A percentile compares a stretch with the other conserved stretches of the same genome.
phyloP scores from a whole-genome alignment of 768 basidiomycete genomes.

The Lactarius hengduanensis region DNA sequence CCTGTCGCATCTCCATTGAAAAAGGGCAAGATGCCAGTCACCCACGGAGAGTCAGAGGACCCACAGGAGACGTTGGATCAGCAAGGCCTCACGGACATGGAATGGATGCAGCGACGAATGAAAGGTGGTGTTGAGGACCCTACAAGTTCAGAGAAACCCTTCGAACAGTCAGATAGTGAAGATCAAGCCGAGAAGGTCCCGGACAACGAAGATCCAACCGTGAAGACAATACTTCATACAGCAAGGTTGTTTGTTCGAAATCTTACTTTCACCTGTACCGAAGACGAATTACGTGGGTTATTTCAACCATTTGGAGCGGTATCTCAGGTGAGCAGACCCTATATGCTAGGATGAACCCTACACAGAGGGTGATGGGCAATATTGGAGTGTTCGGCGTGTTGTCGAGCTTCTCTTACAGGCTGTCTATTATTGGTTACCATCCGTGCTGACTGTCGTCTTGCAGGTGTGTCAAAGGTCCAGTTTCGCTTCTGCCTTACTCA shows the following conservation, averaged over 20 bases:
- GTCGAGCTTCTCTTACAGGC: constrained; percentile 12
- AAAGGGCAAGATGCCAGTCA: constrained; percentile 25
- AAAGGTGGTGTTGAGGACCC: constrained; percentile 43
- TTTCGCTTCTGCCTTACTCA: constrained; percentile 16
- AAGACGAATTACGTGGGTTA: constrained; percentile 61
- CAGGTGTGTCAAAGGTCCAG: constrained; percentile 22
- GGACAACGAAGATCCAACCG: constrained; percentile 29
- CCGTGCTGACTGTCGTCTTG: constrained; percentile 13
- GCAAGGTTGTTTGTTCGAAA: constrained; percentile 92
- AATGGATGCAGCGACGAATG: constrained; percentile 73
- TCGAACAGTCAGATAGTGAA: constrained; percentile 64
- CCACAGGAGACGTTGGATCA: constrained; percentile 32
- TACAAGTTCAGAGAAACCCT: constrained; percentile 44
- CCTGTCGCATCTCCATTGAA: constrained; percentile 22
- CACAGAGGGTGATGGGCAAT: constrained; percentile 42
- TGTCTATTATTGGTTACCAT: constrained; percentile 5
- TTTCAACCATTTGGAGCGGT: constrained; percentile 72
- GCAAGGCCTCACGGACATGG: constrained; percentile 59
- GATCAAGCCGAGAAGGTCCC: constrained; percentile 31
- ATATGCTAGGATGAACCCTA: constrained; percentile 10
- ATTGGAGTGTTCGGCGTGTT: constrained; percentile 50
- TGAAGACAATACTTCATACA: constrained; percentile 63
- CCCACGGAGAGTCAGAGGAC: background rate
- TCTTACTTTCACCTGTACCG: constrained; percentile 80
- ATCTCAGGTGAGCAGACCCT: constrained; percentile 60